Base-by-base conservation (phyloP, 2,329 filamentous ascomycete species). In the Chaetomiaceae sp. region DNA sequence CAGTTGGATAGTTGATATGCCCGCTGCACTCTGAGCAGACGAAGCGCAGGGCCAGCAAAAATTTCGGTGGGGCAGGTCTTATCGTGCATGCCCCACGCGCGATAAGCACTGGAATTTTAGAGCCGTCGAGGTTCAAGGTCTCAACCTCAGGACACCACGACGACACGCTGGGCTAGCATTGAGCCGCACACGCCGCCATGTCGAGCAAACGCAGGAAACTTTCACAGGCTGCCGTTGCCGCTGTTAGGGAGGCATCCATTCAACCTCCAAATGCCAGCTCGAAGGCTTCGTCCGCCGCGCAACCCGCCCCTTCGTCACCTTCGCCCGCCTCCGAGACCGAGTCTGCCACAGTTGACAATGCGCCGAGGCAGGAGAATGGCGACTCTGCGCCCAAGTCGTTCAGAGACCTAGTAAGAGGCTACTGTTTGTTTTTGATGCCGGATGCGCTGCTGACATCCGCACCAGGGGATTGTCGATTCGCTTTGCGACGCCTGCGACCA, bases 401-500 rank as follows among this genome's bases (percentile, higher is more conserved):
- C 59, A 79, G 76, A 45, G 83, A 87, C 27, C 64, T 87, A 36
- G 75, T 78, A 62, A 24, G 67, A n/a, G n/a, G n/a, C n/a, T 47
- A 14, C 14, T 10, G 9, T 15, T 9, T 1, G 17, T 32, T 17
- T 4, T 15, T 36, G 4, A 19, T 33, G 18, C 11, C 4, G 3
- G 24, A 12, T 14, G 3, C 32, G 6, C n/a, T 12, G 11, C 36
- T 52, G 2, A 45, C 17, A n/a, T 2, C 14, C 19, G 14, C 19
- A 8, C 9, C 44, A 83, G 79, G 91, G 91, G 19, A 78, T 97
- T 40, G 86, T 90, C 48, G 88, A 94, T 46, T 79, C 86, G 24
- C 75, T 98, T 43, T 94, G 88, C 68, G 90, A 97, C 63, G 88
- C 91, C 40, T 97, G 91, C 68, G 78, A 78, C 5, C 74, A 79